Conservation (phyloP, 2,329 filamentous ascomycete genomes). For the Lecanicillium sp. region DNA sequence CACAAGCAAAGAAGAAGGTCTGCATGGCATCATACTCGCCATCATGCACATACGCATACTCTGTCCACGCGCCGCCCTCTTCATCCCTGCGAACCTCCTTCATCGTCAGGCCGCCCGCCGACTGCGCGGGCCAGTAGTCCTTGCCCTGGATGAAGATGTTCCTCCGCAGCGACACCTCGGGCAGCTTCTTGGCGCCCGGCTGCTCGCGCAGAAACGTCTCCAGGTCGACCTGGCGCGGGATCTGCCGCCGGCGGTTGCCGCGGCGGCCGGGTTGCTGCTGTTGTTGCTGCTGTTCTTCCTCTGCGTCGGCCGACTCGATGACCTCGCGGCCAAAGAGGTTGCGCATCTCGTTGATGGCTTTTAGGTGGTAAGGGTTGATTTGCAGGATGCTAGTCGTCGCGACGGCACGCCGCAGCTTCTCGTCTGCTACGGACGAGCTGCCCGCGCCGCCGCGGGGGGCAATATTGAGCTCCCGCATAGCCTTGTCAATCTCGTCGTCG, state of each 20-base stretch:
- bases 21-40: conserved; percentile 67
- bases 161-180: conserved; percentile 62
- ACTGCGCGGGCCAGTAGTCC: conserved; percentile 75
- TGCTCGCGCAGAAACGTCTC: conserved; percentile 47
- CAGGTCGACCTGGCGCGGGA: conserved; percentile 46
- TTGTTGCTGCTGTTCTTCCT: conserved; percentile 36
- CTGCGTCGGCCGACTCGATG: conserved; percentile 45
- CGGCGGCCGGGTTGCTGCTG: conserved; percentile 20
- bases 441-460: conserved; percentile 5
- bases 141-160: conserved; percentile 84
- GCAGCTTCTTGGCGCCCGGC: conserved; percentile 52
- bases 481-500: conserved; percentile 49
- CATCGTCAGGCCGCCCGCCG: conserved; percentile 81
- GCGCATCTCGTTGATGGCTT: conserved; percentile 86
- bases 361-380: conserved; percentile 62
- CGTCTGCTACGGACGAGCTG: conserved; percentile 1
- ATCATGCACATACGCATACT: conserved; percentile 76
- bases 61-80: conserved; percentile 44
- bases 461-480: conserved; percentile 41
- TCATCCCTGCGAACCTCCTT: conserved; percentile 38
- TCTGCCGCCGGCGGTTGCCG: conserved; percentile 25
- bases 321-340: conserved; percentile 48
- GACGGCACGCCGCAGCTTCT: conserved; percentile 14
- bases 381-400: conserved; percentile 33
- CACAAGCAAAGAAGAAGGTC: conserved; percentile 65